Base-by-base conservation (phyloP, 495 filamentous ascomycete genomes). In the Neohortaea acidophila region DNA sequence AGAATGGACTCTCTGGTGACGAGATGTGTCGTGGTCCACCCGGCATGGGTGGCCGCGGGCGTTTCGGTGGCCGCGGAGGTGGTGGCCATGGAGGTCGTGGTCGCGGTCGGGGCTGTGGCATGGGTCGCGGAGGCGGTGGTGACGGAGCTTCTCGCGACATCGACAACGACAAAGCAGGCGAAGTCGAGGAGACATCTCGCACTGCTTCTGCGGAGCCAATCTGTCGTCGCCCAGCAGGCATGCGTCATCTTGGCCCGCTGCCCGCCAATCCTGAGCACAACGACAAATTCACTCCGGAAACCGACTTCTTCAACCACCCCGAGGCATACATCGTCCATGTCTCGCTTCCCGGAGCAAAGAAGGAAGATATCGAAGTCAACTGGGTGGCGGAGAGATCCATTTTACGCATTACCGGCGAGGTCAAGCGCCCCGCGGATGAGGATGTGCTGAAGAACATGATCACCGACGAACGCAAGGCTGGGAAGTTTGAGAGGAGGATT, bases 301-400 rank as follows among this genome's bases (percentile, higher is more conserved):
- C 74, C 34, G 80, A 87, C 44, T 60, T 85, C 40, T 87, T 86
- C 62, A 69, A 76, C 53, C 78, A 77, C 9, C 58, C 67, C 21
- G 59, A 60, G 31, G 57, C 61, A 32, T 85, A 70, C 52, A 61
- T 79, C 10, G 54, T 87, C 15, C 81, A 87, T 51, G 56, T 82
- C 28, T 77, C 80, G 1, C 59, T 87, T 0, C 77, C 83, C 1
- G 83, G 83, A 13, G 80, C 77, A 5, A 73, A 73, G 58, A 84
- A 82, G 52, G 68, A 79, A 44, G 80, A 91, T 52, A 62, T 87
- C 12, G 77, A 67, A 33, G 72, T 91, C 24, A 73, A 73, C 55
- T 91, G 75, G 61, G 75, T 86, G 49, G 63, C 69, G 2, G 72
- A 81, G 5, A 72, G 75, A 52, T 66, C 61, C 14, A 64, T 68